phyloP scores from a whole-genome alignment of 352 stramenopile species.

The Pythium brassicae region DNA sequence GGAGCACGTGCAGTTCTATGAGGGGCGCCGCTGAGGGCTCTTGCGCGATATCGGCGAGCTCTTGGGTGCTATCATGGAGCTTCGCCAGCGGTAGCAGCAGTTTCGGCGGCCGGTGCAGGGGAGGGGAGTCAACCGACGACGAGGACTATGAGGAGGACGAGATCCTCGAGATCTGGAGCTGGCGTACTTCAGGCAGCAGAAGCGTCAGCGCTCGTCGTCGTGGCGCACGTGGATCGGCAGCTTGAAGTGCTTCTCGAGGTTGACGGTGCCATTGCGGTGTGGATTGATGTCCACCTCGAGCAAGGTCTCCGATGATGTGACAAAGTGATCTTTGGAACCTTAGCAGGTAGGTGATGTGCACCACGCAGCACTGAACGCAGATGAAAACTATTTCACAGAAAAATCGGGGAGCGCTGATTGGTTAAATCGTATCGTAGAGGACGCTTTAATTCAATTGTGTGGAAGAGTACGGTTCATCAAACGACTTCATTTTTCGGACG shows the following conservation, averaged over 20 bases:
- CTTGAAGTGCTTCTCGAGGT: slow-evolving; percentile 5
- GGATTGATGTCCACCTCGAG: too few relatives aligned
- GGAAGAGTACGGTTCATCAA: too few relatives aligned
- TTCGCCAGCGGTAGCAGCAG: neutral
- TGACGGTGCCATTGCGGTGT: neutral
- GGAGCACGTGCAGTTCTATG: slow-evolving; percentile 2
- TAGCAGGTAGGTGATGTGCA: neutral
- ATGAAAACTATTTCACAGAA: neutral
- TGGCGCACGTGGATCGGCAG: slow-evolving; percentile 5
- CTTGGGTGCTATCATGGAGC: slow-evolving; percentile 1
- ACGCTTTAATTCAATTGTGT: neutral
- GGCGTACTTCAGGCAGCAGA: slow-evolving; percentile 6
- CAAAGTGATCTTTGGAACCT: neutral
- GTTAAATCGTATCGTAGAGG: neutral
- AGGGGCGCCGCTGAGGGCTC: neutral
- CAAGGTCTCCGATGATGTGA: too few relatives aligned
- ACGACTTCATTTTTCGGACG: too few relatives aligned
- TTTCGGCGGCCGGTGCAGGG: neutral
- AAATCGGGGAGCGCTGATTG: neutral
- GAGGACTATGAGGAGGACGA: neutral
- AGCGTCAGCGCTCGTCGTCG: slow-evolving; percentile 1
- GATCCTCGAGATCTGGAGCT: neutral
- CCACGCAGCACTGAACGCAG: neutral
- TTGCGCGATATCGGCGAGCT: slow-evolving; percentile 7
- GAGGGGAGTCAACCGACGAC: neutral